phyloP scores from a whole-genome alignment of 257 asterid genomes.

The Solanum bulbocastanum region DNA sequence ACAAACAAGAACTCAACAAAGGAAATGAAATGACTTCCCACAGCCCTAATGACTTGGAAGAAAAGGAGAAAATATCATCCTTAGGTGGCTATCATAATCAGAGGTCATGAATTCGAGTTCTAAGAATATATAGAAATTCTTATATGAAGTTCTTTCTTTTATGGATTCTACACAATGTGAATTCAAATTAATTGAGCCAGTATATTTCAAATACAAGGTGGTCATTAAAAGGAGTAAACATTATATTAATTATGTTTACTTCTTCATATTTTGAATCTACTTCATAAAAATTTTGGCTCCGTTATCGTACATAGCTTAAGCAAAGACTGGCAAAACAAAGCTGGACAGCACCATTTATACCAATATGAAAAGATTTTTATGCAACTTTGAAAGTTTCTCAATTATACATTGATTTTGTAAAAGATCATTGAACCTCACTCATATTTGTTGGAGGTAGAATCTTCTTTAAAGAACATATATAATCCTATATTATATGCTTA shows the following conservation, averaged over 20 bases:
- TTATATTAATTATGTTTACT: neutral
- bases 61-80: neutral
- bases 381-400: neutral
- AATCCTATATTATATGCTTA: neutral
- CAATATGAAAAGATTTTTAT: neutral
- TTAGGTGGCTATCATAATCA: neutral
- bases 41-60: neutral
- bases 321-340: neutral
- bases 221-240: neutral
- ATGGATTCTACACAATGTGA: rapidly evolving
- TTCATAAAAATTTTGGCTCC: too few species aligned
- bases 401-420: neutral
- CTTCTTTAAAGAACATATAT: constrained; percentile 11
- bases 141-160: neutral
- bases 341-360: constrained; percentile 12
- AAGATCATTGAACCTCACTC: constrained; percentile 18
- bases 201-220: neutral
- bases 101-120: rapidly evolving
- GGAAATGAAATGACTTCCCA: constrained; percentile 5
- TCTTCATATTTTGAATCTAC: neutral
- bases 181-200: neutral
- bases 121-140: neutral
- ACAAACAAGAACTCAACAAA: neutral
- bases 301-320: neutral
- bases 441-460: neutral